These are phyloP conservation scores for Chlamydomonas applanata DNA, from an alignment of 139 green algal genomes.

Conservation along the genomic window DNA sequence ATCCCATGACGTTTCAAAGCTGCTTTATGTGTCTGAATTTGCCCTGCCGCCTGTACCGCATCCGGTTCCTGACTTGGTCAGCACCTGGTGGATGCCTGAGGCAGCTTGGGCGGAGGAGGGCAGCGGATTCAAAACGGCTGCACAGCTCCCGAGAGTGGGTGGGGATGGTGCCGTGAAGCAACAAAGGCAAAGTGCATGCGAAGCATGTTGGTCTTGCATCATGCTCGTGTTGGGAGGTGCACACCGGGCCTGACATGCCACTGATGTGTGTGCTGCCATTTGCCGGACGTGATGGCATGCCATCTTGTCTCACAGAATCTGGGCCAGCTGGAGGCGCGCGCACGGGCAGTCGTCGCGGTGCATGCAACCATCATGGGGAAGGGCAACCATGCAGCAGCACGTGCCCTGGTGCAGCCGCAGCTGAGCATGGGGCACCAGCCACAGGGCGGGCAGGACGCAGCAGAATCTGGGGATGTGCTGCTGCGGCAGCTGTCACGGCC, in stretches of 20 bases:
- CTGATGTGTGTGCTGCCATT: background rate
- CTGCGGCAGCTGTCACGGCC: too few species aligned
- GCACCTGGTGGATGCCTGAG: too few species aligned
- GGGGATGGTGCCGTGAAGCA: too few species aligned
- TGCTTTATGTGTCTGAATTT: background rate
- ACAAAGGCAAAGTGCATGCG: too few species aligned
- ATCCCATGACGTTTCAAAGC: background rate
- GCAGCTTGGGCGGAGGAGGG: too few species aligned
- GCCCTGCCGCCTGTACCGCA: background rate
- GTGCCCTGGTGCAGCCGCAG: background rate
- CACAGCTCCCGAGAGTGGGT: too few species aligned
- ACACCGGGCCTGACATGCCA: too few species aligned
- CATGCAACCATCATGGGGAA: slow-evolving; percentile 11
- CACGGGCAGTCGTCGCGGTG: slow-evolving; percentile 37
- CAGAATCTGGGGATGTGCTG: too few species aligned
- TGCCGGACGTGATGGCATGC: background rate
- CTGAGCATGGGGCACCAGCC: background rate
- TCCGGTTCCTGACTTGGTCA: too few species aligned
- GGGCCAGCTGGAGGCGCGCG: slow-evolving; percentile 30
- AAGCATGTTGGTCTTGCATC: too few species aligned
- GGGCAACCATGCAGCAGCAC: background rate
- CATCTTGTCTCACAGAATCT: slow-evolving; percentile 10
- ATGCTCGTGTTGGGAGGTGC: too few species aligned
- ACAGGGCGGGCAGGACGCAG: background rate
- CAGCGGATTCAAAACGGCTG: too few species aligned